Percentiles rank a stretch among this genome's conserved stretches.
phyloP scores from a whole-genome alignment of 805 yeast genomes.

The Sugiyamaella valdiviana region DNA sequence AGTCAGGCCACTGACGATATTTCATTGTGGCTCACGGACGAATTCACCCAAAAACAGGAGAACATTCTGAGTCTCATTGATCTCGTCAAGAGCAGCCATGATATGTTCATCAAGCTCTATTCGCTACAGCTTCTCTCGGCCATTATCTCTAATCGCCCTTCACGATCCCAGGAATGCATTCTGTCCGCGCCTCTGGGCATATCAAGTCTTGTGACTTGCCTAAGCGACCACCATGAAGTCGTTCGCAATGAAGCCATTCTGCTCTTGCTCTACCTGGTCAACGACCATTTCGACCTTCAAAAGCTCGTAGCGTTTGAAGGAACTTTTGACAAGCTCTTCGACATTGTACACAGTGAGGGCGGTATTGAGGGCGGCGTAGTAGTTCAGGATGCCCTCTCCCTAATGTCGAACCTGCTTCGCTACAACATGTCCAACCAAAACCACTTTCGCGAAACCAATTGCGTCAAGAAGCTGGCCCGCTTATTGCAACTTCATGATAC shows the following conservation, averaged over 20 bases:
- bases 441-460: constrained; percentile 77
- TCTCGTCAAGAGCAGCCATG: constrained; percentile 43
- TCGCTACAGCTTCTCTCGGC: constrained; percentile 82
- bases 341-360: constrained; percentile 80
- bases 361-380: constrained; percentile 82
- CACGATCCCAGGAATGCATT: constrained; percentile 65
- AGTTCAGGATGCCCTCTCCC: constrained; percentile 83
- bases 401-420: constrained; percentile 64
- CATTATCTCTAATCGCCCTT: constrained; percentile 67
- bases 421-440: constrained; percentile 89
- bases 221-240: constrained; percentile 71
- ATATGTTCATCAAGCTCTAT: constrained; percentile 75
- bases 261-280: constrained; percentile 74
- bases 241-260: constrained; percentile 78
- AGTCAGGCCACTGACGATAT: constrained; percentile 69
- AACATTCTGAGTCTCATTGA: constrained; percentile 46
- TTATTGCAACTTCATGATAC: constrained; percentile 42
- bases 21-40: constrained; percentile 93
- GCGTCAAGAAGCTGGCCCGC: constrained; percentile 57
- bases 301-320: constrained; percentile 92
- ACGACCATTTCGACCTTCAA: constrained; percentile 79
- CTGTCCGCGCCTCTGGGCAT: constrained; percentile 72
- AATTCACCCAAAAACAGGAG: constrained; percentile 53
- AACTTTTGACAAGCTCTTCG: constrained; percentile 74
- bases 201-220: constrained; percentile 58